A percentile compares a stretch with the other conserved stretches of the same genome.
Conservation (phyloP, 345 rosid species). For the Bruguiera parviflora region DNA sequence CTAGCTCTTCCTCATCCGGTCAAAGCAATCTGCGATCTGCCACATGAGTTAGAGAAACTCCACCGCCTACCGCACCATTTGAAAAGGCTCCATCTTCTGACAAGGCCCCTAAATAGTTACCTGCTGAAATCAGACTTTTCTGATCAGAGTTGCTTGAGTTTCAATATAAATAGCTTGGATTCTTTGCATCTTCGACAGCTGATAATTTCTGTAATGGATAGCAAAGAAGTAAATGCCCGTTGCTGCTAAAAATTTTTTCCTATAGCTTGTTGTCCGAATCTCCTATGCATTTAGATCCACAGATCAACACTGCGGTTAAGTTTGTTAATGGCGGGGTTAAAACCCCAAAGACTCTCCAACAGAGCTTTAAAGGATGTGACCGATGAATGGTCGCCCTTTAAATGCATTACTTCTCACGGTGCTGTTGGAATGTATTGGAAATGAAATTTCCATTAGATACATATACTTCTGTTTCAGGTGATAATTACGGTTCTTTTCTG, state of each 20-base stretch:
- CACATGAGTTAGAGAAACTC: background rate
- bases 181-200: background rate
- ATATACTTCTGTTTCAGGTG: no score
- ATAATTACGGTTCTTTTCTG: no score
- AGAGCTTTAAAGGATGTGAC: no score
- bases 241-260: background rate
- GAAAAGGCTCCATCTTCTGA: conserved; percentile 14
- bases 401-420: no score
- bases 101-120: conserved; percentile 2
- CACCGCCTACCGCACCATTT: background rate
- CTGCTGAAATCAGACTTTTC: background rate
- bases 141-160: background rate
- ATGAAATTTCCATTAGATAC: no score
- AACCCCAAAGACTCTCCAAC: no score
- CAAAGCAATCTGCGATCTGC: conserved; percentile 5
- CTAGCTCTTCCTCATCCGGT: conserved; percentile 2
- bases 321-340: no score
- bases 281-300: no score
- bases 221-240: background rate
- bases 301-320: no score
- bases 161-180: background rate
- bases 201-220: background rate
- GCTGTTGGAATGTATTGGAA: no score
- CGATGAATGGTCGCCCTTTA: no score
- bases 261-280: background rate